Conservation (phyloP, 306 rosid genomes). For the Argentina anserina region DNA sequence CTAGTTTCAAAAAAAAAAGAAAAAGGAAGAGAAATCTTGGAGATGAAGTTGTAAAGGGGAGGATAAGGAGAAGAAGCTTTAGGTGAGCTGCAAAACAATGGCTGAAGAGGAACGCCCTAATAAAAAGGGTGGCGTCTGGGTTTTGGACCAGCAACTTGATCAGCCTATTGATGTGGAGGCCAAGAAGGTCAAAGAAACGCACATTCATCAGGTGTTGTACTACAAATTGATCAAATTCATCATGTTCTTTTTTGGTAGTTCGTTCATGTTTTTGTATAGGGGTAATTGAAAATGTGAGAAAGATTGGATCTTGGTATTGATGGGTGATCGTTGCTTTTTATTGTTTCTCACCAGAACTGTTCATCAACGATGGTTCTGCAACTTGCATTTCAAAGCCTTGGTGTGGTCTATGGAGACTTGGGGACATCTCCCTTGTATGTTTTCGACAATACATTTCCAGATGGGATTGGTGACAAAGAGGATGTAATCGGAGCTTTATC, state of each 20-base stretch:
- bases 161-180: slow-evolving; percentile 89
- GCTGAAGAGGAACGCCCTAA: slow-evolving; percentile 51
- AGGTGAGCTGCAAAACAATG: slow-evolving; percentile 32
- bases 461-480: slow-evolving; percentile 56
- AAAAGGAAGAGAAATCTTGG: background rate
- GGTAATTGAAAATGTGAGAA: background rate
- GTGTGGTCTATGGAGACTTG: slow-evolving; percentile 95
- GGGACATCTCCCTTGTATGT: slow-evolving; percentile 96
- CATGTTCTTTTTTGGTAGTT: background rate
- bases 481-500: slow-evolving; percentile 90
- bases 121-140: slow-evolving; percentile 70
- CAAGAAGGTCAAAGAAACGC: slow-evolving; percentile 63
- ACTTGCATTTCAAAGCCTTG: slow-evolving; percentile 94
- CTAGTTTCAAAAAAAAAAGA: background rate
- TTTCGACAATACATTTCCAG: slow-evolving; percentile 86
- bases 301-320: background rate
- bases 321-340: slow-evolving; percentile 19
- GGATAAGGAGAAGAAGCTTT: background rate
- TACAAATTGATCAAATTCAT: background rate
- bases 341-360: slow-evolving; percentile 51
- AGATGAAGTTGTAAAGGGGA: background rate
- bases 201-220: slow-evolving; percentile 58
- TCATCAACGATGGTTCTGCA: slow-evolving; percentile 67
- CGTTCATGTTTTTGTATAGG: background rate
- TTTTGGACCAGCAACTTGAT: slow-evolving; percentile 73